Percentiles rank a stretch among this genome's conserved stretches.
Conservation (phyloP, 805 yeast species). For the Yamadazyma tumulicola region DNA sequence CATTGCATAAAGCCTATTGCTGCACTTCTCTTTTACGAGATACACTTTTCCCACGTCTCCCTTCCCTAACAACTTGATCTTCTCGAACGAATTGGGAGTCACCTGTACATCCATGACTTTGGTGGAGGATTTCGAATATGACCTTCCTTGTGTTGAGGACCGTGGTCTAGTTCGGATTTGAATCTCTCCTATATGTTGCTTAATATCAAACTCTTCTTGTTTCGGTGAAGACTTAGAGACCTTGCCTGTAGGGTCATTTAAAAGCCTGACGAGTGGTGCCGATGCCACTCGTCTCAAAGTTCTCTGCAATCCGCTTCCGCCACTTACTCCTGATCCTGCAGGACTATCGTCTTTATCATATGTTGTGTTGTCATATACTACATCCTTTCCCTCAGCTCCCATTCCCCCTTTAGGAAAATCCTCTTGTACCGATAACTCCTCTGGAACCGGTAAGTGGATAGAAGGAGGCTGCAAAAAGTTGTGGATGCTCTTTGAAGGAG, state of each 20-base stretch:
- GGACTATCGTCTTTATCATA: background rate
- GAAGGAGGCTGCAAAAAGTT: constrained; percentile 2
- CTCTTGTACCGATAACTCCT: background rate
- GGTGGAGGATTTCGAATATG: constrained; percentile 72
- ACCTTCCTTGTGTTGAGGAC: constrained; percentile 46
- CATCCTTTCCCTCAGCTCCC: background rate
- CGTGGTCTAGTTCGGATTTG: constrained; percentile 32
- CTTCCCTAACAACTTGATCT: constrained; percentile 83
- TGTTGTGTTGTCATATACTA: background rate
- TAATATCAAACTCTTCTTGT: constrained; percentile 39
- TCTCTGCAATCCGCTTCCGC: constrained; percentile 9
- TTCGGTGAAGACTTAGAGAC: constrained; percentile 2
- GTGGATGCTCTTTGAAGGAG: background rate
- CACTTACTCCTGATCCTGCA: background rate
- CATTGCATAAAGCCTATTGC: constrained; percentile 83
- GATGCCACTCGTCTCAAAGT: constrained; percentile 73
- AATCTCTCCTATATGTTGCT: constrained; percentile 44
- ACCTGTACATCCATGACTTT: constrained; percentile 77
- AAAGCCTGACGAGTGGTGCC: constrained; percentile 61
- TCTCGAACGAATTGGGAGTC: constrained; percentile 82
- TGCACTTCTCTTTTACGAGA: constrained; percentile 75
- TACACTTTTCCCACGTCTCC: constrained; percentile 99
- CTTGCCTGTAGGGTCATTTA: constrained; percentile 18
- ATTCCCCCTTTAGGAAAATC: background rate
- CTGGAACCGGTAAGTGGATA: background rate